Conservation (phyloP, 2,329 filamentous ascomycete species). For the Penicillium paneum region DNA sequence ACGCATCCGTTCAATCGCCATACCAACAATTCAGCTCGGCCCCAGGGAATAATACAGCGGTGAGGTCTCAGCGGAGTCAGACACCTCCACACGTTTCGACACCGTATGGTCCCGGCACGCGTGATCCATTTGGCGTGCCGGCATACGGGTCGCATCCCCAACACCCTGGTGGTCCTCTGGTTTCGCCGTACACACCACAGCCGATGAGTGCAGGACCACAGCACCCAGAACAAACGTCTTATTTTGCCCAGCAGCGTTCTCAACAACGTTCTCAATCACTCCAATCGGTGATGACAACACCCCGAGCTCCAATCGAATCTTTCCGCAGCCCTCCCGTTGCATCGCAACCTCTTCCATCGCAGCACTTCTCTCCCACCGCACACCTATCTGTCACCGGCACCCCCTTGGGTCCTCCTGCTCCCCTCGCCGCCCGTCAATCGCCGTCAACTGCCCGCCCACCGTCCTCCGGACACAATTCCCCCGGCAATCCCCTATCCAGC, state of each 20-base stretch:
- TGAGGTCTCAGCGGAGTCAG: constrained; percentile 32
- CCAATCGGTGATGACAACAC: constrained; percentile 39
- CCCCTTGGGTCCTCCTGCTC: constrained; percentile 47
- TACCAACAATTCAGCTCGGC: constrained; percentile 39
- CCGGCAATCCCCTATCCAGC: constrained; percentile 31
- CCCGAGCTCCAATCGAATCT: constrained; percentile 33
- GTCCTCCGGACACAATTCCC: constrained; percentile 39
- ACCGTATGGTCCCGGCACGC: constrained; percentile 32
- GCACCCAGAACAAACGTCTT: constrained; percentile 35
- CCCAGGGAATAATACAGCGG: constrained; percentile 30
- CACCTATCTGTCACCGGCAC: constrained; percentile 49
- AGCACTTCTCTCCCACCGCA: constrained; percentile 33
- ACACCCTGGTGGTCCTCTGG: constrained; percentile 28
- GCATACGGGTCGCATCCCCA: constrained; percentile 31
- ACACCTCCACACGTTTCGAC: constrained; percentile 32
- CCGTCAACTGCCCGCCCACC: constrained; percentile 36
- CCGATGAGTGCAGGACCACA: constrained; percentile 31
- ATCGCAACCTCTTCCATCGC: constrained; percentile 31
- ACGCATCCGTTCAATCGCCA: constrained; percentile 39
- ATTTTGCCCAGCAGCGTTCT: constrained; percentile 38
- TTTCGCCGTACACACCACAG: constrained; percentile 42
- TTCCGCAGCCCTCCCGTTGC: constrained; percentile 35
- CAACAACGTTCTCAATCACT: constrained; percentile 40
- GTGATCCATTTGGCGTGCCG: constrained; percentile 35
- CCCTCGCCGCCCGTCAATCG: constrained; percentile 34